Base-by-base conservation (phyloP, 805 yeast genomes). In the Teunomyces cretensis region DNA sequence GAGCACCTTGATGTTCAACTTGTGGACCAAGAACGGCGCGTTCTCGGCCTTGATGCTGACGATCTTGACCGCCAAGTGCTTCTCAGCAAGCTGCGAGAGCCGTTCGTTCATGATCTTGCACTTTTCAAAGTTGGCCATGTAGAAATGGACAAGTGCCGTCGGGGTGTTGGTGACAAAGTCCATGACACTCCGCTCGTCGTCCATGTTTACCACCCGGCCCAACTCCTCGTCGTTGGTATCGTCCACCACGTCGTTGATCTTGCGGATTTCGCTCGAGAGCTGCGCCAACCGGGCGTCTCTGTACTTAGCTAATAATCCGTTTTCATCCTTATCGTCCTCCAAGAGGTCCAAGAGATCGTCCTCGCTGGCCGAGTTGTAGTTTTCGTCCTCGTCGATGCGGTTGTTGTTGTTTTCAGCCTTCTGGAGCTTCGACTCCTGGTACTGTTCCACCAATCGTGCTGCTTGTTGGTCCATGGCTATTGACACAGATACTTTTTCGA, bases 1-100 rank as follows among this genome's bases (percentile, higher is more conserved):
- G 4, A 88, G 68, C 9, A 84, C 81, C 57, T 84, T 79, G 41
- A 89, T 73, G 2, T 71, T 67, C 32, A 89, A 71, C 56, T 80
- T 81, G 2, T 80, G 65, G 4, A 81, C 88, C 37, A 89, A 66
- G 56, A 88, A 88, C 3, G 95, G 90, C 1, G 91, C 86, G 31
- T 76, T 66, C 30, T 71, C 76, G 0, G 87, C 96, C 44, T 75
- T 70, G 3, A 86, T 75, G 38, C 76, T 71, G 15, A 76, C 61
- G 47, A 85, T 79, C 45, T 70, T 72, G 1, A 86, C 70, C 2
- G 69, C 66, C 39, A 84, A 56, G 62, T 88, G 87, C 50, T 76
- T 79, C 46, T 72, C 73, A 1, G 92, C 81, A 6, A 88, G 46
- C 47, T 32, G 46, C 11, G 39, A 53, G 55, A 65, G 49, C 27